phyloP scores from a whole-genome alignment of 176 grass and related monocot genomes.

The Triticum dicoccoides region DNA sequence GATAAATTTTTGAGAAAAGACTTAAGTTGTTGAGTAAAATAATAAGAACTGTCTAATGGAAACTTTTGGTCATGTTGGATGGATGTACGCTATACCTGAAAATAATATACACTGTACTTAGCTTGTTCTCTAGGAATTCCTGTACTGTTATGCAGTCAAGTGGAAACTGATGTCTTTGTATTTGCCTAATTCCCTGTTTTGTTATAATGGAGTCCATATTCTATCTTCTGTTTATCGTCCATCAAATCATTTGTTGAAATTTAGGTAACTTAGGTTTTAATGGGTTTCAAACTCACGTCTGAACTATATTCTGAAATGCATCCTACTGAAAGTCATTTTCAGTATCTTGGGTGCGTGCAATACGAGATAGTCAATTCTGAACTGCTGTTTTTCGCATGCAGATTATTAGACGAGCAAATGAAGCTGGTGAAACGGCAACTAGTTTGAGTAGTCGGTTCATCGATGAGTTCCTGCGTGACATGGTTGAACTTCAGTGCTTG shows the following conservation, averaged over 20 bases:
- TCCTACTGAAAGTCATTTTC: background rate
- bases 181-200: background rate
- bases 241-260: background rate
- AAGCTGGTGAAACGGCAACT: constrained; percentile 54
- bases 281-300: background rate
- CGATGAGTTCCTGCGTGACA: constrained; percentile 71
- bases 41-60: background rate
- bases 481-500: constrained; percentile 70
- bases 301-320: background rate
- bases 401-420: constrained; percentile 85
- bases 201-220: no score
- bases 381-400: constrained; percentile 20
- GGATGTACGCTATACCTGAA: background rate
- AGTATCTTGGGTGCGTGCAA: background rate
- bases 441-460: constrained; percentile 64
- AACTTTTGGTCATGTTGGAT: background rate
- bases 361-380: background rate
- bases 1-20: background rate
- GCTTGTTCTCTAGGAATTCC: background rate
- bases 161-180: background rate
- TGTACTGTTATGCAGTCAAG: background rate
- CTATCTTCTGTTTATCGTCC: background rate
- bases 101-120: background rate
- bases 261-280: background rate
- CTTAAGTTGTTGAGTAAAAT: background rate